Percentiles rank a stretch among this genome's conserved stretches.
These are phyloP conservation scores for Pezicula rhizophila DNA, from an alignment of 2,329 filamentous ascomycete genomes.

Conservation along the genomic window DNA sequence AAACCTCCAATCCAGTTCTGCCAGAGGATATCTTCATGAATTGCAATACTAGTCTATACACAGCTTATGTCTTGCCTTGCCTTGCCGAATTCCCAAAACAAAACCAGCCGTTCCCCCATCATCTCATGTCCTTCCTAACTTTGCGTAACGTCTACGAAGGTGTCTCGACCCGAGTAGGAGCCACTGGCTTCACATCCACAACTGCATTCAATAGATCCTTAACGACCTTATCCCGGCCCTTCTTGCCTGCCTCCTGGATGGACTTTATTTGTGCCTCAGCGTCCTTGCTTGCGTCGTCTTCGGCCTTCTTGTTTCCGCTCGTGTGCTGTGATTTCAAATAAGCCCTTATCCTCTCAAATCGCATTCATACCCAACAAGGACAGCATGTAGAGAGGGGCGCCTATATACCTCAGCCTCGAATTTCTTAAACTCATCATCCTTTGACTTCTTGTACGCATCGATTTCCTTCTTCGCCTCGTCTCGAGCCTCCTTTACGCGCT, in stretches of 20 bases:
- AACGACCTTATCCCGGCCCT: slow-evolving; percentile 73
- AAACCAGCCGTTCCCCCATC: not conserved
- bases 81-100: not conserved
- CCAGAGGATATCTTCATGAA: slow-evolving; percentile 17
- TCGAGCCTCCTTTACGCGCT: slow-evolving; percentile 93
- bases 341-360: slow-evolving; percentile 3
- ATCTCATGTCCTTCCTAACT: not conserved
- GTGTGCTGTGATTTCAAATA: slow-evolving; percentile 61
- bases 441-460: slow-evolving; percentile 80
- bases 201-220: slow-evolving; percentile 81
- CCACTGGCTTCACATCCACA: slow-evolving; percentile 72
- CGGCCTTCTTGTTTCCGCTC: slow-evolving; percentile 79
- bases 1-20: not conserved
- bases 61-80: slow-evolving; percentile 3
- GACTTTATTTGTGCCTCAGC: slow-evolving; percentile 75
- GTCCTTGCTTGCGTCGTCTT: slow-evolving; percentile 73
- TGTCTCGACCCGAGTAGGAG: slow-evolving; percentile 35
- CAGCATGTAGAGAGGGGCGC: not conserved
- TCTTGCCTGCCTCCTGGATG: slow-evolving; percentile 75
- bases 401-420: slow-evolving; percentile 66
- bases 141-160: slow-evolving; percentile 18
- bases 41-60: slow-evolving; percentile 23
- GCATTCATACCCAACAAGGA: not conserved
- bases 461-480: slow-evolving; percentile 98
- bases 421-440: slow-evolving; percentile 91